A percentile compares a stretch with the other conserved stretches of the same genome.
These are phyloP conservation scores for Cryphonectria carpinicola DNA, from an alignment of 2,329 filamentous ascomycete species.

Conservation along the genomic window DNA sequence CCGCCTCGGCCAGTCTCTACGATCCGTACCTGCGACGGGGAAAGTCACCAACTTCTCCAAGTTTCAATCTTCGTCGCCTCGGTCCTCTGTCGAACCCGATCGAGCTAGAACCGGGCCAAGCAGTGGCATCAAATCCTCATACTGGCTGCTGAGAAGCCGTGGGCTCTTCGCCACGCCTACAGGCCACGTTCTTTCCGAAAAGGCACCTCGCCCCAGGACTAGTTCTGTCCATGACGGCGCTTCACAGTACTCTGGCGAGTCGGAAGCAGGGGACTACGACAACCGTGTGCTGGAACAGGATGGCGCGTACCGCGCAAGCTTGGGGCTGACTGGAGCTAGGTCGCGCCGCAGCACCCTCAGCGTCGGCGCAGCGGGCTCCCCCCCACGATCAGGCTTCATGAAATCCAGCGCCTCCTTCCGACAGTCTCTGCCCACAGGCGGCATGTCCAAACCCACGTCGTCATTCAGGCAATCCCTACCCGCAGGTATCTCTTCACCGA, in stretches of 20 bases:
- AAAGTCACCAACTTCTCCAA: conserved; percentile 29
- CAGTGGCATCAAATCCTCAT: conserved; percentile 28
- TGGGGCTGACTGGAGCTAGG: conserved; percentile 22
- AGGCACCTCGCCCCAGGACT: conserved; percentile 19
- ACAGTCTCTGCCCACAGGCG: conserved; percentile 24
- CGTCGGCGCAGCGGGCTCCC: conserved; percentile 21
- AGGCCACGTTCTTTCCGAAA: conserved; percentile 27
- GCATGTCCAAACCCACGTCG: conserved; percentile 13
- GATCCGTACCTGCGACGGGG: conserved; percentile 18
- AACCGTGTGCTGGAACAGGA: conserved; percentile 28
- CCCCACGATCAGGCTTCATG: conserved; percentile 20
- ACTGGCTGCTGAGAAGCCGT: conserved; percentile 27
- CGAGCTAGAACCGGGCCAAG: conserved; percentile 19
- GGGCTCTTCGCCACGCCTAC: conserved; percentile 28
- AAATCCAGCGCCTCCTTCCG: conserved; percentile 9
- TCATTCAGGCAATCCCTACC: conserved; percentile 24
- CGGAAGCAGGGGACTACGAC: conserved; percentile 25
- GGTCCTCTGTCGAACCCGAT: conserved; percentile 27
- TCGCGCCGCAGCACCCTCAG: conserved; percentile 23
- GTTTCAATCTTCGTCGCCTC: conserved; percentile 28
- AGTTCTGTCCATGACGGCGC: conserved; percentile 14
- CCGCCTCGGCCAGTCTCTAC: conserved; percentile 25
- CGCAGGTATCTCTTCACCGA: conserved; percentile 13
- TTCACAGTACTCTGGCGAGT: conserved; percentile 28
- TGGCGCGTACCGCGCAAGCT: conserved; percentile 24